Percentiles rank a stretch among this genome's conserved stretches.
These are phyloP conservation scores for Zychaea mexicana DNA, from an alignment of 371 early-diverging fungal species.

Conservation along the genomic window DNA sequence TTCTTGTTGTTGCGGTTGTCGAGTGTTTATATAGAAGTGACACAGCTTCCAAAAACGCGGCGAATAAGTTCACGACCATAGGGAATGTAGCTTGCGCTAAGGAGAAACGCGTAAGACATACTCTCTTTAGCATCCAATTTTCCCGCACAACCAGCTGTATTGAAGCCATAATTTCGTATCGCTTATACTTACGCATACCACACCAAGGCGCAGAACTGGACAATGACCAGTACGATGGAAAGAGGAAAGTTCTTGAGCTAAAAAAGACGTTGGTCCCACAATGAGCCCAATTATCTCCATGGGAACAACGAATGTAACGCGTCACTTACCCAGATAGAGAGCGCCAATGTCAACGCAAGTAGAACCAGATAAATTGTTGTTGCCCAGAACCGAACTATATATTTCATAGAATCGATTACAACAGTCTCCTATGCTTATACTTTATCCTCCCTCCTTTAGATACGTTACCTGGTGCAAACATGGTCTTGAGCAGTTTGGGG, in stretches of 20 bases:
- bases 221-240: slow-evolving; percentile 73
- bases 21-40: slow-evolving; percentile 40
- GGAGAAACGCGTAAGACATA: background rate
- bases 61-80: slow-evolving; percentile 54
- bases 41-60: slow-evolving; percentile 47
- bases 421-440: background rate
- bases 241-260: slow-evolving; percentile 58
- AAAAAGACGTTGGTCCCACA: background rate
- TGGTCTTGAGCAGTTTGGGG: slow-evolving; percentile 81
- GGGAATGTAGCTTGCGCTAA: slow-evolving; percentile 55
- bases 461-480: slow-evolving; percentile 71
- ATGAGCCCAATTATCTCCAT: no score
- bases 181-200: slow-evolving; percentile 73
- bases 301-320: background rate
- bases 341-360: slow-evolving; percentile 31
- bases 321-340: slow-evolving; percentile 33
- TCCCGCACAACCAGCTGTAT: no score
- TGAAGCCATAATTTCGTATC: no score
- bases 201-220: slow-evolving; percentile 85
- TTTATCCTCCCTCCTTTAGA: background rate
- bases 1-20: no score
- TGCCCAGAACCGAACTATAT: slow-evolving; percentile 45
- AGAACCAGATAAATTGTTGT: slow-evolving; percentile 35
- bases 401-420: background rate
- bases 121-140: background rate